phyloP scores from a whole-genome alignment of 2,329 filamentous ascomycete genomes.

The Cytospora chrysosperma region DNA sequence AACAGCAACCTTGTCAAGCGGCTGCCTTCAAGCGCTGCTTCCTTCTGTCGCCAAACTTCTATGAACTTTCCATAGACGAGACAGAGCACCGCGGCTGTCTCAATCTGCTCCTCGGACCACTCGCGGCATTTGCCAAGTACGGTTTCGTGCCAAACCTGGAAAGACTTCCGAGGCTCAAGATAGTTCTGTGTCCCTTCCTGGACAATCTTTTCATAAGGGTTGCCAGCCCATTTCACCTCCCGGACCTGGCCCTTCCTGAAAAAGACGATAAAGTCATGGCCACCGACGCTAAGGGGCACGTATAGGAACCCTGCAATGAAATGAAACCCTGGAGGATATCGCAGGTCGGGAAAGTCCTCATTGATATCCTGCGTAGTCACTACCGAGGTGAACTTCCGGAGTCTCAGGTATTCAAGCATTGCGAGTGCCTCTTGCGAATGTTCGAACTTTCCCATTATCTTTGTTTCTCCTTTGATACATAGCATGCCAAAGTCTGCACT shows the following conservation, averaged over 20 bases:
- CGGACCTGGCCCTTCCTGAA: constrained; percentile 76
- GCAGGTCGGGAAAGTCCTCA: constrained; percentile 77
- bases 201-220: constrained; percentile 77
- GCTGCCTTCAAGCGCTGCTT: constrained; percentile 77
- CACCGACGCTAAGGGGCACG: constrained; percentile 74
- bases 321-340: constrained; percentile 76
- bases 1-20: constrained; percentile 76
- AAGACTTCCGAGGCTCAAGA: constrained; percentile 76
- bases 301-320: constrained; percentile 76
- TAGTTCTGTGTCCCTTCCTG: constrained; percentile 71
- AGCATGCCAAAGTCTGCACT: constrained; percentile 84
- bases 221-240: constrained; percentile 83
- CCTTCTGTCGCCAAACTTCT: constrained; percentile 89
- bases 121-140: constrained; percentile 80
- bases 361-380: constrained; percentile 73
- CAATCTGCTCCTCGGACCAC: constrained; percentile 86
- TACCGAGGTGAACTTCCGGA: constrained; percentile 73
- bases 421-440: constrained; percentile 81
- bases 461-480: constrained; percentile 85
- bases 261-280: constrained; percentile 85
- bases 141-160: constrained; percentile 78
- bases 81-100: constrained; percentile 84
- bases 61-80: constrained; percentile 89
- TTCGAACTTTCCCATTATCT: constrained; percentile 72
- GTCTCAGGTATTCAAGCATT: constrained; percentile 79